Conservation (phyloP, 768 basidiomycete species). For the Crucibulum laeve region DNA sequence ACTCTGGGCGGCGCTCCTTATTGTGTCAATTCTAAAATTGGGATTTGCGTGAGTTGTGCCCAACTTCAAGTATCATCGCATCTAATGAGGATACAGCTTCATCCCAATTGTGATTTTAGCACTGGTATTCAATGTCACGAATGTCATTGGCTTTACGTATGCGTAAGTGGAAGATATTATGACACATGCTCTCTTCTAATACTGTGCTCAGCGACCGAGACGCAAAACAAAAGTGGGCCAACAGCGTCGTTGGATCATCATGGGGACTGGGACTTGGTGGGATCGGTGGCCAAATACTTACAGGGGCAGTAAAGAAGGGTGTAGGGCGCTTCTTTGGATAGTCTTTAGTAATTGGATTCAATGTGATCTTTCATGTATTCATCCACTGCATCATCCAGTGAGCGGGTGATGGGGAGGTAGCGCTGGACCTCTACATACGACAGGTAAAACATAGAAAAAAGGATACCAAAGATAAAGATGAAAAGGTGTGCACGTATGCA, state of each 20-base stretch:
- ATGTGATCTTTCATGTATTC: slow-evolving; percentile 1
- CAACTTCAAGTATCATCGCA: neutral
- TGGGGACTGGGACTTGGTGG: slow-evolving; percentile 78
- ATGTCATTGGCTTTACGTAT: slow-evolving; percentile 95
- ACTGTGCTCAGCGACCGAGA: slow-evolving; percentile 68
- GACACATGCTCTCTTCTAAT: slow-evolving; percentile 1
- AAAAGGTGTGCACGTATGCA: slow-evolving; percentile 10
- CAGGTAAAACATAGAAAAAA: slow-evolving; percentile 7
- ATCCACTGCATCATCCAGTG: slow-evolving; percentile 15
- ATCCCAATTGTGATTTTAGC: slow-evolving; percentile 93
- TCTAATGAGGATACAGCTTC: slow-evolving; percentile 48
- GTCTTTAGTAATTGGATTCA: slow-evolving; percentile 4
- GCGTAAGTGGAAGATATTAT: slow-evolving; percentile 48
- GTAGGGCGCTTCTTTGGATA: slow-evolving; percentile 74
- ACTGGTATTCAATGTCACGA: slow-evolving; percentile 93
- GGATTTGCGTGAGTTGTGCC: slow-evolving; percentile 67
- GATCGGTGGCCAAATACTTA: slow-evolving; percentile 79
- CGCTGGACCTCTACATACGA: no score
- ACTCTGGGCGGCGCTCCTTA: slow-evolving; percentile 81
- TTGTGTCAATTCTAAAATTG: slow-evolving; percentile 88
- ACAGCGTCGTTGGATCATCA: slow-evolving; percentile 58
- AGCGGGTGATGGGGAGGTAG: slow-evolving; percentile 22
- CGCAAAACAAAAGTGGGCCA: slow-evolving; percentile 90
- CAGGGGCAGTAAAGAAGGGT: slow-evolving; percentile 77
- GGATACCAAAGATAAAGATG: slow-evolving; percentile 18